Percentiles rank a stretch among this genome's conserved stretches.
phyloP scores from a whole-genome alignment of 208 protist species.

The Trypanosoma vivax region DNA sequence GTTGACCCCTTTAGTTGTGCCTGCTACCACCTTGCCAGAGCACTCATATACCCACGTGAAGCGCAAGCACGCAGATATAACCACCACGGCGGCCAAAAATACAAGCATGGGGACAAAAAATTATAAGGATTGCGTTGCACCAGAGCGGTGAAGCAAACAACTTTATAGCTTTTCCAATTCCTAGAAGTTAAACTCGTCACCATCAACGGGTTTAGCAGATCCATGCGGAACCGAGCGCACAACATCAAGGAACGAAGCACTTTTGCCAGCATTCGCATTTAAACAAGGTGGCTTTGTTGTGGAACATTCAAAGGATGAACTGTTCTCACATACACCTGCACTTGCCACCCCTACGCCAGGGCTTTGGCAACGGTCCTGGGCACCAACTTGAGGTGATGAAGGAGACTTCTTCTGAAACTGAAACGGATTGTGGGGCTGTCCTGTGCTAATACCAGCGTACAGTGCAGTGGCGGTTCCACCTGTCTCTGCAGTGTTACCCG shows the following conservation, averaged over 20 bases:
- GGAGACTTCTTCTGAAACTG: slow-evolving; percentile 31
- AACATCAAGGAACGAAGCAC: slow-evolving; percentile 12
- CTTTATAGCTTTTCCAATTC: not conserved
- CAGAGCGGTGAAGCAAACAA: not conserved
- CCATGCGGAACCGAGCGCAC: slow-evolving; percentile 13
- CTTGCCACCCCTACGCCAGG: slow-evolving; percentile 28
- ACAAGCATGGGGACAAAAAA: too few species aligned
- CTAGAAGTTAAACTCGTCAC: slow-evolving; percentile 87
- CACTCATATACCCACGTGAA: too few species aligned
- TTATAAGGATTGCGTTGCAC: too few species aligned
- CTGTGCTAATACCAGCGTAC: slow-evolving; percentile 75
- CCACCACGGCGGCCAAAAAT: too few species aligned
- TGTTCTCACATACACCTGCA: slow-evolving; percentile 30
- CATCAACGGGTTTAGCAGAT: slow-evolving; percentile 25
- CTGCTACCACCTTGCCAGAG: too few species aligned
- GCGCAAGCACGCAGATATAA: too few species aligned
- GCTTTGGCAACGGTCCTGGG: not conserved
- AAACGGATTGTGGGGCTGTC: slow-evolving; percentile 88
- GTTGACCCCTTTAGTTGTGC: too few species aligned
- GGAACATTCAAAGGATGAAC: slow-evolving; percentile 24
- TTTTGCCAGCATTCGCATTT: slow-evolving; percentile 2
- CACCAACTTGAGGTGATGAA: slow-evolving; percentile 15
- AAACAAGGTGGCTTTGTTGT: not conserved
- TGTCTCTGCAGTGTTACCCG: slow-evolving; percentile 11
- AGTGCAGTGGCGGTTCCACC: slow-evolving; percentile 51